phyloP scores from a whole-genome alignment of 2,329 filamentous ascomycete species.

The Aspergillus cejpii region DNA sequence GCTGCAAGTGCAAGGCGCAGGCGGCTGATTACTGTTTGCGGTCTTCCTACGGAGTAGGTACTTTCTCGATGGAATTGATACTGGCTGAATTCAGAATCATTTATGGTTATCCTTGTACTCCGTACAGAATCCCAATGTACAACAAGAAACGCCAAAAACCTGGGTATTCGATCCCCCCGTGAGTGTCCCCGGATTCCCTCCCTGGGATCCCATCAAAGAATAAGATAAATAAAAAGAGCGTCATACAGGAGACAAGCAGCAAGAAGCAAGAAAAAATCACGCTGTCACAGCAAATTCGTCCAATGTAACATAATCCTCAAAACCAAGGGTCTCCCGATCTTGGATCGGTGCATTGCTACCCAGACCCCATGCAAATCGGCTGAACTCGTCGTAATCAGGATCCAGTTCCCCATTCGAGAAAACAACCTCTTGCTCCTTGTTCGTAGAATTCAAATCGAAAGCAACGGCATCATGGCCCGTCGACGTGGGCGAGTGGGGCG shows the following conservation, averaged over 20 bases:
- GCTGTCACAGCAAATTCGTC: slow-evolving; percentile 29
- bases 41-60: too few relatives aligned
- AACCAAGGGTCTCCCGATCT: slow-evolving; percentile 24
- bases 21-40: background rate
- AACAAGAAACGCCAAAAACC: background rate
- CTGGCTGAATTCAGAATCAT: too few relatives aligned
- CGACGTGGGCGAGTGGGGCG: slow-evolving; percentile 24
- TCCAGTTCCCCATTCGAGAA: slow-evolving; percentile 26
- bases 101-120: background rate
- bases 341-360: slow-evolving; percentile 19
- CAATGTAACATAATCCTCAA: slow-evolving; percentile 30
- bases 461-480: slow-evolving; percentile 7
- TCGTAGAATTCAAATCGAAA: slow-evolving; percentile 8
- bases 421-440: slow-evolving; percentile 21
- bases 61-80: too few relatives aligned
- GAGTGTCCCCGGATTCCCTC: background rate
- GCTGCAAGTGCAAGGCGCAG: background rate
- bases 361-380: slow-evolving; percentile 28
- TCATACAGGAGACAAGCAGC: slow-evolving; percentile 1
- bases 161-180: background rate
- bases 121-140: background rate
- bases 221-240: too few relatives aligned
- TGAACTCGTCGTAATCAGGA: slow-evolving; percentile 30
- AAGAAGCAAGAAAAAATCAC: slow-evolving; percentile 15
- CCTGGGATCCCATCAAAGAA: too few relatives aligned